Evolutionary conservation across 352 stramenopile species (phyloP), one percentile per base, ranked within the genome.

Genomic region (Globisporangium paroecandrum): DNA sequence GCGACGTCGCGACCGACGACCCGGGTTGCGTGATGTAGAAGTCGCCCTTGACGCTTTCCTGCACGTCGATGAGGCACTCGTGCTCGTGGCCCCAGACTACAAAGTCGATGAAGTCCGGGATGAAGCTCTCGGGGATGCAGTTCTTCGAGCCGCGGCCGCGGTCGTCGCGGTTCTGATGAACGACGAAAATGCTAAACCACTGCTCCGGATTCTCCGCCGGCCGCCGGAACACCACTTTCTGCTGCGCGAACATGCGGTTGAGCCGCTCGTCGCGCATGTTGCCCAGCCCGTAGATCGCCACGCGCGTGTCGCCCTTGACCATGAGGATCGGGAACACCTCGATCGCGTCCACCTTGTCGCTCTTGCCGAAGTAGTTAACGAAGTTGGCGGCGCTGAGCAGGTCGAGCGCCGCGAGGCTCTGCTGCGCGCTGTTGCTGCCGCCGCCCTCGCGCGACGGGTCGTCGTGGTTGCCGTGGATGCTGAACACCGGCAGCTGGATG

Each of bases 401-500:
- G 74, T 99, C 97, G 4, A 99, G 71, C 6, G 98, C 97, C 56
- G 96, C 95, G 24, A 99, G 84, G 27, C 97, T 89, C 64, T 90
- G 77, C 55, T 78, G 71, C 73, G 56, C 64, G 55, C 25, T 54
- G 51, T 67, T 58, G 58, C 71, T 65, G 62, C 77, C 85, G 58
- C 77, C 81, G 51, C 89, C 94, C 62, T 99, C 97, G 47, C 97
- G 83, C 13, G 95, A 96, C 10, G 98, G 98, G 79, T 99, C 97
- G 77, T 99, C 98, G 82, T 99, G 98, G 85, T 99, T 99, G 15
- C 98, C 98, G 77, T 99, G 97, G 72, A 99, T 99, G 65, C 86
- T 92, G 73, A 99, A 99, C 20, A 99, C 87, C 4, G 98, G 97
- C 34, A 99, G 82, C 68, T 98, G 79, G 47, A 98, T 88, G 72